A percentile compares a stretch with the other conserved stretches of the same genome.
Evolutionary conservation across 345 rosid species (phyloP).

Genomic region (Eucalyptus regnans): DNA sequence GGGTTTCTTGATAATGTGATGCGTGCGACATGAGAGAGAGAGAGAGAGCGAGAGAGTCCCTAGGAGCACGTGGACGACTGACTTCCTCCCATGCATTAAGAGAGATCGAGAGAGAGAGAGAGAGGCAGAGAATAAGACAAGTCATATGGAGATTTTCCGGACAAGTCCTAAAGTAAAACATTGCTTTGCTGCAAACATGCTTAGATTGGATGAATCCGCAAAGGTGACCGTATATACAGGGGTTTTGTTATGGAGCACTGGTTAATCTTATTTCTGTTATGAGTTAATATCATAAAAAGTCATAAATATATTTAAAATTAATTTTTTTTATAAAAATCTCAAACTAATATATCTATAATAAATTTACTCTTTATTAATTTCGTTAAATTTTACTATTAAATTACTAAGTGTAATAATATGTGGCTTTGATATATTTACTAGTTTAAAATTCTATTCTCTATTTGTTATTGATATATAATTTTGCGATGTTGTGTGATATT

Average conservation of each 20-base stretch:
- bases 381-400: too few species aligned
- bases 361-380: too few species aligned
- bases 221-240: not conserved
- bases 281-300: too few species aligned
- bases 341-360: fast-evolving
- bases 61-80: not conserved
- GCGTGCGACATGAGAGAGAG: not conserved
- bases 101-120: not conserved
- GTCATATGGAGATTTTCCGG: not conserved
- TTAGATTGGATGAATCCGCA: not conserved
- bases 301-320: too few species aligned
- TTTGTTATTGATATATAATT: too few species aligned
- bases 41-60: not conserved
- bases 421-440: too few species aligned
- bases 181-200: not conserved
- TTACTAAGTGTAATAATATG: not conserved
- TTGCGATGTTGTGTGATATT: too few species aligned
- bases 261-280: not conserved
- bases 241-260: not conserved
- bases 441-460: fast-evolving
- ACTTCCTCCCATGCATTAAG: not conserved
- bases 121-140: not conserved
- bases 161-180: not conserved
- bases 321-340: too few species aligned
- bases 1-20: not conserved